These are phyloP conservation scores for Hyparrhenia diplandra DNA, from an alignment of 176 grass and related monocot genomes.

Conservation along the genomic window DNA sequence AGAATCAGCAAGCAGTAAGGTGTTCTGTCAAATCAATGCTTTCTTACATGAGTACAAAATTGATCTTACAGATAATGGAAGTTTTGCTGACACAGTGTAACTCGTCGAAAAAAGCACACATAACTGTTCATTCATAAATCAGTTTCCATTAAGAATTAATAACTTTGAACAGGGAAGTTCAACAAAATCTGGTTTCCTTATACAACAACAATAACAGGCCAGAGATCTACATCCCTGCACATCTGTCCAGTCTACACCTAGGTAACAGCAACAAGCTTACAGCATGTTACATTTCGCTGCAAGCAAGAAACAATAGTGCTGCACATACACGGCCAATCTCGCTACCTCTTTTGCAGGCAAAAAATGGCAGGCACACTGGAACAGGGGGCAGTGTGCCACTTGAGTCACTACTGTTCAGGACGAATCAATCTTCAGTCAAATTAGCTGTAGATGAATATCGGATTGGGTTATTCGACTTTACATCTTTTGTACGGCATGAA, in stretches of 20 bases:
- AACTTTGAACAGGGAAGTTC: slow-evolving; percentile 1
- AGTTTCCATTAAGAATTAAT: slow-evolving; percentile 10
- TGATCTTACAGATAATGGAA: too few relatives aligned
- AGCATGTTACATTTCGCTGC: background rate
- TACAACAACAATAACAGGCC: background rate
- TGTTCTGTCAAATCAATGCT: too few relatives aligned
- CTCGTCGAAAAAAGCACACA: too few relatives aligned
- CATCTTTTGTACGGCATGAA: slow-evolving; percentile 59
- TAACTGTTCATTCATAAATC: slow-evolving; percentile 3
- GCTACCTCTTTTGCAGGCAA: background rate
- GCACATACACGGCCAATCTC: slow-evolving; percentile 11
- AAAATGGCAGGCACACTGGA: slow-evolving; percentile 6
- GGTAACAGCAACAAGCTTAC: background rate
- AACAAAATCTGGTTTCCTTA: background rate
- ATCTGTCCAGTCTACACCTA: slow-evolving; percentile 1
- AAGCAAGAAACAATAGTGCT: slow-evolving; percentile 14
- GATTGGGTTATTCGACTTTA: slow-evolving; percentile 25
- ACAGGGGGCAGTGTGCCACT: background rate
- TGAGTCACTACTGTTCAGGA: slow-evolving; percentile 3
- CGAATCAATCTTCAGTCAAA: slow-evolving; percentile 23
- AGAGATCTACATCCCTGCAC: slow-evolving; percentile 17
- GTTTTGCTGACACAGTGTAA: too few relatives aligned
- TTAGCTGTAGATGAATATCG: slow-evolving; percentile 18
- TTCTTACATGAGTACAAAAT: too few relatives aligned
- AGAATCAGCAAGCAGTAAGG: too few relatives aligned